Conservation (phyloP, 2,329 filamentous ascomycete species). For the Ascochyta lentis region DNA sequence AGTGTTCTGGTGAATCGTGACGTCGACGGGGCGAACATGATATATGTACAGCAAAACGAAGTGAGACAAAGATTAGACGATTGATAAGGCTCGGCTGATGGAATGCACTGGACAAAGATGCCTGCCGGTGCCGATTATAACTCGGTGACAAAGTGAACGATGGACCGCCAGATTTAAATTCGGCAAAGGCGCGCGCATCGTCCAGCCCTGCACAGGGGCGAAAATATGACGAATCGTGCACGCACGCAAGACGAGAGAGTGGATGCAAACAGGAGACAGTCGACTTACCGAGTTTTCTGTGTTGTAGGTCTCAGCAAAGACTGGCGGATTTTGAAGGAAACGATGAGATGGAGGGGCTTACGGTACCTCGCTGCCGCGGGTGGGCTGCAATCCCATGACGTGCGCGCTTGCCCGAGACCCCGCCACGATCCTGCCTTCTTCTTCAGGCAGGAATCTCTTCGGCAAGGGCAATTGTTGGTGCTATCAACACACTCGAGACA, state of each 20-base stretch:
- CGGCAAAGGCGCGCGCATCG: slow-evolving; percentile 34
- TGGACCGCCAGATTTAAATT: slow-evolving; percentile 23
- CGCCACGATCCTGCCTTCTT: slow-evolving; percentile 20
- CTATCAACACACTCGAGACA: neutral
- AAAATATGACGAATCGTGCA: slow-evolving; percentile 17
- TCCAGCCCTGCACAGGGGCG: slow-evolving; percentile 31
- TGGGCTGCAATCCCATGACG: slow-evolving; percentile 29
- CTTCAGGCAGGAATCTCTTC: slow-evolving; percentile 7
- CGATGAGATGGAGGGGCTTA: slow-evolving; percentile 11
- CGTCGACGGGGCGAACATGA: slow-evolving; percentile 50
- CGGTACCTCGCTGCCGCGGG: slow-evolving; percentile 10
- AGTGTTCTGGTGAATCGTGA: slow-evolving; percentile 49
- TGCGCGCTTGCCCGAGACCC: slow-evolving; percentile 30
- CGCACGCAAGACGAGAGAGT: slow-evolving; percentile 5
- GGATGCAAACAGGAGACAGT: slow-evolving; percentile 6
- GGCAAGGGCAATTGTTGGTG: neutral
- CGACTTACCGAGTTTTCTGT: slow-evolving; percentile 36
- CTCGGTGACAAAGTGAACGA: slow-evolving; percentile 23
- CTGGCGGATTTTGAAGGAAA: slow-evolving; percentile 12
- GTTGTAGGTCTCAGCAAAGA: slow-evolving; percentile 24
- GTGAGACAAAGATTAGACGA: slow-evolving; percentile 33
- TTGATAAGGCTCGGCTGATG: slow-evolving; percentile 46
- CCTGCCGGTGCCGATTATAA: slow-evolving; percentile 38
- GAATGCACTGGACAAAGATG: slow-evolving; percentile 41
- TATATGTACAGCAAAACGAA: slow-evolving; percentile 39